phyloP scores from a whole-genome alignment of 192 early-diverging fungal genomes.

The Gigaspora rosea region DNA sequence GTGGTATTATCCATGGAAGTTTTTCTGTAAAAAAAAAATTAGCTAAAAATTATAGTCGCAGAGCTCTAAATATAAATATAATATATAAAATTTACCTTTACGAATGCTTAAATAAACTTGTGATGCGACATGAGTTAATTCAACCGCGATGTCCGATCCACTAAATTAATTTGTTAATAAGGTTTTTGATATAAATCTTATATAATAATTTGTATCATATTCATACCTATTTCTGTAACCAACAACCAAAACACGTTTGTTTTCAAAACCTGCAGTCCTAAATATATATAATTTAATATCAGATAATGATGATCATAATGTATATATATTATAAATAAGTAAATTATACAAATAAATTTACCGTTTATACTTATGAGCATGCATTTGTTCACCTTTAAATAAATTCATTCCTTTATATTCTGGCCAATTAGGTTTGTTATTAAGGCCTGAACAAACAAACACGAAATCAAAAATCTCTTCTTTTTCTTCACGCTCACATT shows the following conservation, averaged over 20 bases:
- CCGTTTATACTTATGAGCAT: conserved; percentile 60
- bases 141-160: conserved; percentile 59
- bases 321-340: background rate
- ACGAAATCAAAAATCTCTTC: no score
- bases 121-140: conserved; percentile 55
- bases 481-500: no score
- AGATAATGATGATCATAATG: no score
- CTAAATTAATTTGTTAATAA: conserved; percentile 20
- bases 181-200: no score
- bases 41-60: conserved; percentile 39
- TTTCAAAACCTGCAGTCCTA: conserved; percentile 51
- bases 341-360: conserved; percentile 15
- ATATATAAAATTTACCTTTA: conserved; percentile 37
- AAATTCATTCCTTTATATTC: conserved; percentile 54
- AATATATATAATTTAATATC: background rate
- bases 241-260: conserved; percentile 58
- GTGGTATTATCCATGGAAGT: no score
- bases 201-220: no score
- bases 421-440: conserved; percentile 54
- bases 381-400: conserved; percentile 53
- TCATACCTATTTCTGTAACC: conserved; percentile 50
- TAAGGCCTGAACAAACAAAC: conserved; percentile 63
- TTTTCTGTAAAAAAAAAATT: no score
- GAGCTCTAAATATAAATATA: conserved; percentile 41
- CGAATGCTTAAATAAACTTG: conserved; percentile 53